Evolutionary conservation across 768 basidiomycete species (phyloP), one percentile per base, ranked within the genome.

Genomic region (Cystofilobasidium ferigula): DNA sequence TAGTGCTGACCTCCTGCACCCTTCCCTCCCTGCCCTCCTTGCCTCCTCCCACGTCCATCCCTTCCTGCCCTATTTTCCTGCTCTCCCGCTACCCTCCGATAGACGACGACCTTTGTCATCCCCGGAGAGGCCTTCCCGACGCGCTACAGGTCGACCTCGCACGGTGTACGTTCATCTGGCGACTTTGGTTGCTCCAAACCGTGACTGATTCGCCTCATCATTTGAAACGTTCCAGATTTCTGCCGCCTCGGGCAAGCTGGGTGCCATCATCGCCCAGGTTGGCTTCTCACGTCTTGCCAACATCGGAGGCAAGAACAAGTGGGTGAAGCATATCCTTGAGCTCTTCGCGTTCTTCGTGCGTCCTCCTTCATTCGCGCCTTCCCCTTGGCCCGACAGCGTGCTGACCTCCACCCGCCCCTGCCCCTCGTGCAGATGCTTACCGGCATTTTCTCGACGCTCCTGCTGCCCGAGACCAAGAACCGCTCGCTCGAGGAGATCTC

Each of bases 401-500:
- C 51, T 53, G 22, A n/a, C 22, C 22, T 24, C 24, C 13, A 53
- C 51, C 24, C 30, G 10, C 22, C 30, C 24, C 30, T 30, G 30
- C 30, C 30, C 51, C 40, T 42, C 40, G 10, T 42, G 10, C 40
- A 42, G 40, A 56, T 67, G 59, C 53, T 62, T 12, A 62, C 66
- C 26, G 67, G 61, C 48, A 47, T 62, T 48, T 82, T 85, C 78
- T 88, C 89, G 9, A 89, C 88, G 0, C 77, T 89, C 20, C 81
- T 90, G 18, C 73, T 91, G 14, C 86, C 86, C 40, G 89, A 91
- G 78, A 89, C 89, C 54, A 91, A 83, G 75, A 77, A 70, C n/a
- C 69, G 70, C 38, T 64, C 72, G 12, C 71, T 75, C 40, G 74
- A 75, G 66, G 71, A 74, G 32, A 66, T 75, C 28, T 69, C 69